Conservation (phyloP, 805 yeast genomes). For the Wickerhamomyces chambardii region DNA sequence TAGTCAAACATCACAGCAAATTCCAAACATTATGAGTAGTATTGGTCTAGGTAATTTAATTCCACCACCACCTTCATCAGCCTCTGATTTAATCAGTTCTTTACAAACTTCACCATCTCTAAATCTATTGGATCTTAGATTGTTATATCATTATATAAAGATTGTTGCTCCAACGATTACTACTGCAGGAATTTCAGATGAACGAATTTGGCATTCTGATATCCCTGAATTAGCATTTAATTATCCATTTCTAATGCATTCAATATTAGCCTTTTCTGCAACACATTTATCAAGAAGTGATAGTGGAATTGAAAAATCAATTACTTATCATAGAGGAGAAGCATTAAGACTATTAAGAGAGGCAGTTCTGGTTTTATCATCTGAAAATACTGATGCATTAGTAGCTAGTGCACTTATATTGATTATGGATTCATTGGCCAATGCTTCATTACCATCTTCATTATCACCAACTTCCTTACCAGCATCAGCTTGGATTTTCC, state of each 20-base stretch:
- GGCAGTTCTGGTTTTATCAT: constrained; percentile 76
- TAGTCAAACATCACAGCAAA: constrained; percentile 3
- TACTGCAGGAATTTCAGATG: constrained; percentile 83
- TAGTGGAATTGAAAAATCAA: constrained; percentile 69
- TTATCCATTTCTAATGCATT: constrained; percentile 88
- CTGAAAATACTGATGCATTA: constrained; percentile 85
- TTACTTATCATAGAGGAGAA: constrained; percentile 80
- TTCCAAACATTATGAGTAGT: constrained; percentile 4
- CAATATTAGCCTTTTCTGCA: constrained; percentile 84
- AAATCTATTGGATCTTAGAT: constrained; percentile 67
- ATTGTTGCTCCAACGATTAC: constrained; percentile 83
- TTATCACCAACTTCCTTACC: constrained; percentile 49
- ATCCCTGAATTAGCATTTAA: constrained; percentile 85
- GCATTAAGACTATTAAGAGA: constrained; percentile 75
- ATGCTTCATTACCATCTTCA: constrained; percentile 51
- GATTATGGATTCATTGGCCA: constrained; percentile 90
- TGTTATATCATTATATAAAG: constrained; percentile 83
- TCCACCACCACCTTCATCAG: constrained; percentile 1
- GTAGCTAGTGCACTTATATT: constrained; percentile 87
- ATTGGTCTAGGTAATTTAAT: constrained; percentile 2
- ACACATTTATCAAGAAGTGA: constrained; percentile 80
- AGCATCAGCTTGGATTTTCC: constrained; percentile 95
- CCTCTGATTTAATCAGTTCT: constrained; percentile 4
- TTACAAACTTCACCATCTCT: constrained; percentile 22
- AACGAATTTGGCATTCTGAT: constrained; percentile 78